Evolutionary conservation across 805 yeast species (phyloP), one percentile per base, ranked within the genome.

Genomic region (Myxozyma mucilagina): DNA sequence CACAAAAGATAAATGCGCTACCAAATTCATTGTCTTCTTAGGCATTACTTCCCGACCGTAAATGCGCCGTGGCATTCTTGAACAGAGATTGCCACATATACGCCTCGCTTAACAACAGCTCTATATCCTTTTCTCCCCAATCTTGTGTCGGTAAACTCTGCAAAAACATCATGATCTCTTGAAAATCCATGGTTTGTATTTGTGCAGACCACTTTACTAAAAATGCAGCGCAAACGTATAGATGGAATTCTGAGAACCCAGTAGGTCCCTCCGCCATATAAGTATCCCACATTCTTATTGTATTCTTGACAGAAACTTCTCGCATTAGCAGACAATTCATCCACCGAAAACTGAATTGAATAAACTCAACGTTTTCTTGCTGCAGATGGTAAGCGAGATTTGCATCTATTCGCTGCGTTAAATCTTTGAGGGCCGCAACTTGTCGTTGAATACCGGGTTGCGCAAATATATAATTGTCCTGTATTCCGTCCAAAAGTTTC

Each of bases 321-420:
- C 99, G 83, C 99, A 94, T 94, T 53, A 94, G 77, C 70, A 94
- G 78, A 77, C 99, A 94, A 75, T 94, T 94, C 98, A 94, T 94
- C 99, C 99, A 94, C 67, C 99, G 80, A 77, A 94, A 94, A 20
- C 97, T 84, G 74, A 94, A 94, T 74, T 94, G 99, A 65, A 94
- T 84, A 70, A 94, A 94, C 74, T 94, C 97, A n/a, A 94, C 84
- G 51, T 89, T 89, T 72, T 94, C 97, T 0, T 74, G 70, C 61
- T 86, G 85, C 65, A 94, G 82, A 75, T 94, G 98, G 42, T 79
- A 78, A 43, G 86, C 85, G 38, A 94, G 78, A 31, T 82, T 86
- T 1, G 81, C 74, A 70, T 94, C 98, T 58, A 93, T 92, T 65
- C 96, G 81, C 64, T 84, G 81, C 16, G 92, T 89, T 54, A 94